Conservation (phyloP, 225 moss, liverwort and hornwort species). For the Neckera pumila region DNA sequence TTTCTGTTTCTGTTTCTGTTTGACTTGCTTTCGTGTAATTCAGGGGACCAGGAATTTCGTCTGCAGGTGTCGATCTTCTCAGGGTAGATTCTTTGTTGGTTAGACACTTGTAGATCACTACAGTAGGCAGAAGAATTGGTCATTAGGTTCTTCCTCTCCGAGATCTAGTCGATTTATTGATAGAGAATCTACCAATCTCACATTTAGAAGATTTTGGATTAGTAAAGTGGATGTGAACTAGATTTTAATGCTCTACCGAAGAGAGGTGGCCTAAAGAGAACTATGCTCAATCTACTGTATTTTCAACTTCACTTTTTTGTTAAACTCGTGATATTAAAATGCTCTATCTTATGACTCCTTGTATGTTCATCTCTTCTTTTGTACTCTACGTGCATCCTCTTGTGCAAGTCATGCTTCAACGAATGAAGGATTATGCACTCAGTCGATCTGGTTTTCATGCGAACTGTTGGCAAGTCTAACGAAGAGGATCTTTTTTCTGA, state of each 20-base stretch:
- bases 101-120: conserved; percentile 4
- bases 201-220: conserved; percentile 3
- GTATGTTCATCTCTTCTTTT: not conserved
- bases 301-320: not conserved
- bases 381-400: not conserved
- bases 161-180: not conserved
- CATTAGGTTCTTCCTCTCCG: not conserved
- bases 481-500: too few relatives aligned
- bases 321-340: not conserved
- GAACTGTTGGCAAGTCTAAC: not conserved
- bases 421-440: not conserved
- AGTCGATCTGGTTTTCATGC: not conserved
- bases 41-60: conserved; percentile 2
- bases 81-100: not conserved
- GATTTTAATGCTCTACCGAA: not conserved
- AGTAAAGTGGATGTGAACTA: not conserved
- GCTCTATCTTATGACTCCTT: not conserved
- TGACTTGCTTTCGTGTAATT: conserved; percentile 15
- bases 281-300: conserved; percentile 2
- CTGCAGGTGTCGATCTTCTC: conserved; percentile 2
- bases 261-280: not conserved
- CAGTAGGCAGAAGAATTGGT: not conserved
- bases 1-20: not conserved
- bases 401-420: not conserved
- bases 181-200: not conserved